Evolutionary conservation across 2,329 filamentous ascomycete species (phyloP), one percentile per base, ranked within the genome.

Genomic region (Sclerotinia sclerotiorum): DNA sequence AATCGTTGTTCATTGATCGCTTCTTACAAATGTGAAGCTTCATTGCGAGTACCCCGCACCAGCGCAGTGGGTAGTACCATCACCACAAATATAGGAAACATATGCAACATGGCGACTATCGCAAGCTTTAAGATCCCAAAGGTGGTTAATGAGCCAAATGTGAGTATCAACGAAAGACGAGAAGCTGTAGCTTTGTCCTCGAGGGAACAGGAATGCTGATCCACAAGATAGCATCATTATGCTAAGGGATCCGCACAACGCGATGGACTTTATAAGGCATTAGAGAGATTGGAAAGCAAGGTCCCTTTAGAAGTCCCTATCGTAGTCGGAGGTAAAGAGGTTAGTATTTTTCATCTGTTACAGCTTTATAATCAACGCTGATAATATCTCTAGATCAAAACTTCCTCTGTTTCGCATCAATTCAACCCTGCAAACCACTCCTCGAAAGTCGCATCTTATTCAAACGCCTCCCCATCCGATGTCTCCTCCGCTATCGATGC

Each of bases 81-180:
- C 46, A 39, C n/a, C 17, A 24, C 46, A 29, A 62, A 49, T 54
- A 61, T 56, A 62, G 49, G 35, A 24, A 46, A 55, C 21, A 70
- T 32, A 63, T 63, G 65, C 65, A 74, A 72, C 11, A 71, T 76
- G 72, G 74, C 75, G 27, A 76, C 75, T 10, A 72, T 97, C 72
- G 94, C 93, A 62, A 85, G 88, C 70, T 98, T 97, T 86, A 94
- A 92, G 83, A 87, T 94, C 64, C 95, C 95, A 62, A 88, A 88
- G 72, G 87, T 97, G 75, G 83, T 87, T 78, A 99, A 99, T 79
- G 95, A 99, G 82, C 93, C 93, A n/a, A 99, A 97, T 79, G 94
- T 97, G 81, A 79, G 92, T 84, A 24, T 3, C 15, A 13, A 49
- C 29, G 8, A 39, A 15, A 27, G n/a, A 19, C 15, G 4, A n/a